These are phyloP conservation scores for Thymus quinquecostatus DNA, from an alignment of 257 asterid species.

Conservation along the genomic window DNA sequence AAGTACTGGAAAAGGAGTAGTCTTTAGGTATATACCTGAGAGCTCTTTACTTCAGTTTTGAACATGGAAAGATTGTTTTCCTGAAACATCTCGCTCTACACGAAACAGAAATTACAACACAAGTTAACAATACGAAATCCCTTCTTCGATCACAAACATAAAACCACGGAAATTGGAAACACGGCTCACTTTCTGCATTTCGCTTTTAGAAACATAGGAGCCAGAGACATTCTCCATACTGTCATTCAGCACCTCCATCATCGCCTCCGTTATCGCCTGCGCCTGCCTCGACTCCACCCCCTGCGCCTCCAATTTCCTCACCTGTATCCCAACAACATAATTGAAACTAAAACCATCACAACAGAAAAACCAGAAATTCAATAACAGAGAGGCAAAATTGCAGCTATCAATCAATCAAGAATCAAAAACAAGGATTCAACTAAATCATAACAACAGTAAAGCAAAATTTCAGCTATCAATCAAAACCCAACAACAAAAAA, in stretches of 20 bases:
- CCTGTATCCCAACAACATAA: slow-evolving; percentile 41
- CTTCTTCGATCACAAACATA: neutral
- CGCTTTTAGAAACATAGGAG: slow-evolving; percentile 78
- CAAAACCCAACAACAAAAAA: neutral
- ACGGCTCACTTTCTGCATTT: slow-evolving; percentile 67
- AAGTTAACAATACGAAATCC: slow-evolving; percentile 5
- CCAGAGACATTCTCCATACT: slow-evolving; percentile 75
- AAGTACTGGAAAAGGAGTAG: neutral
- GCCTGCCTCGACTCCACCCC: slow-evolving; percentile 89
- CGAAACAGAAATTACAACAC: neutral
- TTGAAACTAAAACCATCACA: slow-evolving; percentile 7
- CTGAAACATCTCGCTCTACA: slow-evolving; percentile 81
- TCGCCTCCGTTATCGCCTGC: slow-evolving; percentile 77
- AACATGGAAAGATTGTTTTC: slow-evolving; percentile 79
- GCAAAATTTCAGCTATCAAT: neutral
- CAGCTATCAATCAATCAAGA: neutral
- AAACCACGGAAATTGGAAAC: neutral
- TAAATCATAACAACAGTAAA: neutral
- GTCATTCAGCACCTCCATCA: slow-evolving; percentile 73
- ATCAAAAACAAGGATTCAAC: neutral
- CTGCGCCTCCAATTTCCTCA: slow-evolving; percentile 78
- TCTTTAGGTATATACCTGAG: slow-evolving; percentile 60
- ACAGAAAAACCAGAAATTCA: neutral
- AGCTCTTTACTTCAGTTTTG: slow-evolving; percentile 80
- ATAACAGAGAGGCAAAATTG: neutral